Conservation (phyloP, 768 basidiomycete species). For the Lactifluus echinatus region DNA sequence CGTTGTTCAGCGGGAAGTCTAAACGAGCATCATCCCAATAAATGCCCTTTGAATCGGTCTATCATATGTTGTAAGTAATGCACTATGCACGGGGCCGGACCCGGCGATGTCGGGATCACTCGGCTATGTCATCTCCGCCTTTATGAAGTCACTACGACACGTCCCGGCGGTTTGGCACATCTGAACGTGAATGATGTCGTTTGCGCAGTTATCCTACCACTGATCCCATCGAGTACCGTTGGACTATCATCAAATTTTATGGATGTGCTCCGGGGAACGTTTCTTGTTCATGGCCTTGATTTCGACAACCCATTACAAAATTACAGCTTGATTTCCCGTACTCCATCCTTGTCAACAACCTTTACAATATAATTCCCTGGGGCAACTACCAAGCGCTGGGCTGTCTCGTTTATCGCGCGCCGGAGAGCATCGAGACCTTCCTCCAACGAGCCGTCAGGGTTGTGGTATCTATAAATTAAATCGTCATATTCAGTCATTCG, state of each 20-base stretch:
- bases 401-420: slow-evolving; percentile 83
- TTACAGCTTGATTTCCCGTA: slow-evolving; percentile 64
- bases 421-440: slow-evolving; percentile 78
- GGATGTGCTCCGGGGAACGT: too few relatives aligned
- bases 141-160: too few relatives aligned
- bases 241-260: not conserved
- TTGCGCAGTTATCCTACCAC: too few relatives aligned
- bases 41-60: too few relatives aligned
- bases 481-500: slow-evolving; percentile 1
- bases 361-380: slow-evolving; percentile 82
- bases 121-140: too few relatives aligned
- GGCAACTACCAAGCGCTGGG: slow-evolving; percentile 73
- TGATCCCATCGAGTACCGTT: not conserved
- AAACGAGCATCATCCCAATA: too few relatives aligned
- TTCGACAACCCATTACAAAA: not conserved
- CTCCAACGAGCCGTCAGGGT: slow-evolving; percentile 76
- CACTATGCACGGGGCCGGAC: too few relatives aligned
- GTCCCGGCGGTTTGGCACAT: too few relatives aligned
- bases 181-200: not conserved
- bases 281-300: not conserved
- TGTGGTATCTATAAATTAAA: slow-evolving; percentile 74
- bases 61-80: too few relatives aligned
- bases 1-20: too few relatives aligned
- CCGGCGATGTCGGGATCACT: too few relatives aligned
- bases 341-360: slow-evolving; percentile 86